Conservation (phyloP, 164 flowering plant genomes). For the Magnolia sinica region DNA sequence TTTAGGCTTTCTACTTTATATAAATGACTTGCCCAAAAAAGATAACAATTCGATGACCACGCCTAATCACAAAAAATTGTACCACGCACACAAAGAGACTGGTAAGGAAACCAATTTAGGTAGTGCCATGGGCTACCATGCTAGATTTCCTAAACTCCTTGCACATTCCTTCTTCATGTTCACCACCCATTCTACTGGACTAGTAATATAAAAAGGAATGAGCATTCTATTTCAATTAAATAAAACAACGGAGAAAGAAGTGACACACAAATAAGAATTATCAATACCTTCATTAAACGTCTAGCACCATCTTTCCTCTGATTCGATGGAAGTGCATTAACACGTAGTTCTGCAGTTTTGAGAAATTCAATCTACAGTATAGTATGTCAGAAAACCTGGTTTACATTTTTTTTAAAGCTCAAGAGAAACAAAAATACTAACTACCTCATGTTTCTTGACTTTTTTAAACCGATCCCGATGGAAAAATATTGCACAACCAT, state of each 20-base stretch:
- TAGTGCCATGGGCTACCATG: no score
- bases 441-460: slow-evolving; percentile 39
- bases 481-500: slow-evolving; percentile 59
- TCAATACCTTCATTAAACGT: slow-evolving; percentile 34
- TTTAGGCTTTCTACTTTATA: no score
- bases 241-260: neutral
- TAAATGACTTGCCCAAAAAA: no score
- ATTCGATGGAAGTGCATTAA: slow-evolving; percentile 13
- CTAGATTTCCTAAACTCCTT: no score
- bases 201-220: neutral
- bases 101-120: no score
- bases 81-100: no score
- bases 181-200: neutral
- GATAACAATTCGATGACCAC: no score
- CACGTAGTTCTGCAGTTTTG: slow-evolving; percentile 16
- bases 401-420: neutral
- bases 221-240: neutral
- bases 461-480: slow-evolving; percentile 31
- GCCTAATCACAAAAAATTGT: no score
- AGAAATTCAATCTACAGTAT: slow-evolving; percentile 34
- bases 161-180: neutral
- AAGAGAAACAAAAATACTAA: neutral
- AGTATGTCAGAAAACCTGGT: neutral
- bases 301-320: slow-evolving; percentile 4
- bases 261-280: neutral